Conservation (phyloP, 495 filamentous ascomycete genomes). For the Penicillium nucicola region DNA sequence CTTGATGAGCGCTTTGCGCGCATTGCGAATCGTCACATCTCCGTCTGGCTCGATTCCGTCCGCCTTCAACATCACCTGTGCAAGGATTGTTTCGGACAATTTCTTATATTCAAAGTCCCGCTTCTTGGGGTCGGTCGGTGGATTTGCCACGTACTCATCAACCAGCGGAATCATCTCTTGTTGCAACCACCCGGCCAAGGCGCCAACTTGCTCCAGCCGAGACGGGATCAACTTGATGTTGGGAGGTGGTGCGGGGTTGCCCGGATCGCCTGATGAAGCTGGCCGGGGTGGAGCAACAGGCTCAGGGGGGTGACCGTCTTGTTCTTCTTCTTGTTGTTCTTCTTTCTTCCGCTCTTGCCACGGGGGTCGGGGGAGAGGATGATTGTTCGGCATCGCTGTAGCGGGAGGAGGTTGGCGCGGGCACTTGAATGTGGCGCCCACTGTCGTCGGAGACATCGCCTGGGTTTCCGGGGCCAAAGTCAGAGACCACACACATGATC, state of each 20-base stretch:
- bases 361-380: conserved; percentile 19
- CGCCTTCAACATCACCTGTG: conserved; percentile 78
- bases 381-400: conserved; percentile 25
- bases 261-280: conserved; percentile 17
- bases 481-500: conserved; percentile 61
- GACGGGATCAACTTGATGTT: conserved; percentile 34
- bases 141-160: conserved; percentile 56
- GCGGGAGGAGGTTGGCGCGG: conserved; percentile 5
- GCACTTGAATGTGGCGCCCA: not conserved
- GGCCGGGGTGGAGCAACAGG: conserved; percentile 14
- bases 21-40: conserved; percentile 58
- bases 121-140: conserved; percentile 70
- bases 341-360: conserved; percentile 40
- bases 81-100: conserved; percentile 78
- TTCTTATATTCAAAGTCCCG: conserved; percentile 74
- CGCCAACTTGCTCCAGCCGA: conserved; percentile 68
- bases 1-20: conserved; percentile 71
- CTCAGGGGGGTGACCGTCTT: conserved; percentile 14
- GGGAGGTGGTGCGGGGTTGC: conserved; percentile 33
- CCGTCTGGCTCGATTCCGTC: conserved; percentile 77
- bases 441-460: conserved; percentile 49
- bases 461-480: conserved; percentile 49
- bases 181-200: conserved; percentile 63
- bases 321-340: conserved; percentile 39
- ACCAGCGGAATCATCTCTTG: conserved; percentile 65